Evolutionary conservation across 2,329 filamentous ascomycete genomes (phyloP).

Genomic region (Stagonosporopsis chrysanthemi): DNA sequence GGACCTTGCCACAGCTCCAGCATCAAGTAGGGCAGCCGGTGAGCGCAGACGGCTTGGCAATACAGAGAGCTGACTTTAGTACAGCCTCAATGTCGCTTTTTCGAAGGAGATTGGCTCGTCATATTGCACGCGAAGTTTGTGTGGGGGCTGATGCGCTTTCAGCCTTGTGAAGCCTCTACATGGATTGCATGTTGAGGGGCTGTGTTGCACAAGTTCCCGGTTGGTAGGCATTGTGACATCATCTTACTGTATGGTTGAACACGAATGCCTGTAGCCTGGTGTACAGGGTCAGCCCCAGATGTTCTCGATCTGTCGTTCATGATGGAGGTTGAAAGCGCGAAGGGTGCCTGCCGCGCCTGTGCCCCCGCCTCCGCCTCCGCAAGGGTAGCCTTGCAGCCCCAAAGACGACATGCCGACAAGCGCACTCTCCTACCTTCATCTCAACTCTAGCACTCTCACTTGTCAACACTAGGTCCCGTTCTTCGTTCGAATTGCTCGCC

Average conservation of each 20-base stretch:
- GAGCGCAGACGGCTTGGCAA: not conserved
- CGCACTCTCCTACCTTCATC: not conserved
- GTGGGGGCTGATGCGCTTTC: not conserved
- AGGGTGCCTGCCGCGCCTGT: not conserved
- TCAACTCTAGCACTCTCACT: not conserved
- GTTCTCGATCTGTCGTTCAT: not conserved
- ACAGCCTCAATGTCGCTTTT: not conserved
- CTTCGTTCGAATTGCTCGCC: not conserved
- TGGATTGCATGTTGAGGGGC: not conserved
- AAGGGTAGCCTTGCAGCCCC: not conserved
- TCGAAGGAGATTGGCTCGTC: not conserved
- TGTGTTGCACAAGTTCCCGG: not conserved
- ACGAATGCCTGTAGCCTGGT: not conserved
- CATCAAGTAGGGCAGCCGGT: not conserved
- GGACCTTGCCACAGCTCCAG: not conserved
- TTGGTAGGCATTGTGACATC: not conserved
- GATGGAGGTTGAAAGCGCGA: not conserved
- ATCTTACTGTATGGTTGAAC: not conserved
- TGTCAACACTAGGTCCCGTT: not conserved
- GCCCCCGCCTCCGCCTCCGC: too few species aligned
- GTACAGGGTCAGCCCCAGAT: not conserved
- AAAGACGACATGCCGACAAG: not conserved
- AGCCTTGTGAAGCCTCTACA: not conserved
- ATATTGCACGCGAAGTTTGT: not conserved
- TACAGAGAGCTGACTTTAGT: not conserved